Conservation (phyloP, 768 basidiomycete genomes). For the Boletus huronensis region DNA sequence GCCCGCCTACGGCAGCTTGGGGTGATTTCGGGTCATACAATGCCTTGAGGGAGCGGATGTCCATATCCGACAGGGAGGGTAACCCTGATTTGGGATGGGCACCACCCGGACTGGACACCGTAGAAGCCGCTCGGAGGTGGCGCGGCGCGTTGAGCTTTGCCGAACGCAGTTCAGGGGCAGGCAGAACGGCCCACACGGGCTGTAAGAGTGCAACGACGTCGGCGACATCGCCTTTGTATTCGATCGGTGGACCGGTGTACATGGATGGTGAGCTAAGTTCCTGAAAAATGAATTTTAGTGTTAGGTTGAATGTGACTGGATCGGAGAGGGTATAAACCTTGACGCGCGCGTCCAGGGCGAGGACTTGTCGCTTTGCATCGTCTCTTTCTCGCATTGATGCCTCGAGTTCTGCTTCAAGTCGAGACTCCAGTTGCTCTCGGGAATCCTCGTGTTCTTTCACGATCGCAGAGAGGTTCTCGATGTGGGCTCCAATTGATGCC, state of each 20-base stretch:
- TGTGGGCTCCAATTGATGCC: slow-evolving; percentile 47
- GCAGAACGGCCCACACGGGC: slow-evolving; percentile 78
- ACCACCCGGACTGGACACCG: slow-evolving; percentile 35
- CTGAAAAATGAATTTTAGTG: slow-evolving; percentile 16
- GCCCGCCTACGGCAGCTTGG: slow-evolving; percentile 29
- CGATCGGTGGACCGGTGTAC: slow-evolving; percentile 26
- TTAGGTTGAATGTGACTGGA: neutral
- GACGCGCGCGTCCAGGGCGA: slow-evolving; percentile 37
- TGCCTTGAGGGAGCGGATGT: slow-evolving; percentile 80
- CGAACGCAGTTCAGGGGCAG: slow-evolving; percentile 79
- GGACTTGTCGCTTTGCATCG: slow-evolving; percentile 40
- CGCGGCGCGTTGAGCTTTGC: slow-evolving; percentile 52
- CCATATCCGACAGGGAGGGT: slow-evolving; percentile 73
- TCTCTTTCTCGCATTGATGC: slow-evolving; percentile 51
- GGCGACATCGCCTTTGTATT: slow-evolving; percentile 43
- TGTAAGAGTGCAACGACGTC: slow-evolving; percentile 60
- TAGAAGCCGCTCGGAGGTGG: slow-evolving; percentile 46
- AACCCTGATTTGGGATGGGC: slow-evolving; percentile 28
- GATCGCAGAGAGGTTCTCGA: slow-evolving; percentile 46
- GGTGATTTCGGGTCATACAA: slow-evolving; percentile 54
- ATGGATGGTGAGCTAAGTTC: slow-evolving; percentile 22
- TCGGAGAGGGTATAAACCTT: slow-evolving; percentile 29
- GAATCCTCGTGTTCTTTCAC: slow-evolving; percentile 40
- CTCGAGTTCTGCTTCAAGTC: slow-evolving; percentile 56
- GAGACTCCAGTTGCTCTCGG: slow-evolving; percentile 47